These are phyloP conservation scores for Barnettozyma sp. DNA, from an alignment of 805 yeast species.

Conservation along the genomic window DNA sequence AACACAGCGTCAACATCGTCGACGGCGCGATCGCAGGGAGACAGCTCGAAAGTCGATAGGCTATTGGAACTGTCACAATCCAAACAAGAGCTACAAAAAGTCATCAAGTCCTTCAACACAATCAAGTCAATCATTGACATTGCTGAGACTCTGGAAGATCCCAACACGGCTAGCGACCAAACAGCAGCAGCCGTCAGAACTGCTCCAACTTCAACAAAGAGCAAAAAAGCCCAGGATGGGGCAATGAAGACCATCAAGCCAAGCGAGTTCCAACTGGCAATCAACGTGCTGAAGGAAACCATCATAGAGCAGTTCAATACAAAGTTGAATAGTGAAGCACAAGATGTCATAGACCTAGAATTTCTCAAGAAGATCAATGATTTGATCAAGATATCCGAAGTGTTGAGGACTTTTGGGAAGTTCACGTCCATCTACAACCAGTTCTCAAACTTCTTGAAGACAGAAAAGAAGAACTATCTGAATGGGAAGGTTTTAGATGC, in stretches of 20 bases:
- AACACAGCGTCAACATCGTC: too few species aligned
- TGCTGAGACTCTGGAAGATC: slow-evolving; percentile 14
- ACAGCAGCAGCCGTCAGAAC: slow-evolving; percentile 7
- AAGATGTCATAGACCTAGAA: slow-evolving; percentile 27
- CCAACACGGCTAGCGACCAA: neutral
- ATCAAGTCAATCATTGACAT: slow-evolving; percentile 34
- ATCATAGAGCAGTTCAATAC: slow-evolving; percentile 36
- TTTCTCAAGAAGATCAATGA: slow-evolving; percentile 39
- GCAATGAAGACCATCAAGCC: slow-evolving; percentile 26
- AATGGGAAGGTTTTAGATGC: slow-evolving; percentile 19
- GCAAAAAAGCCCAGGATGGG: neutral
- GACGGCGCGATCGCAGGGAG: too few species aligned
- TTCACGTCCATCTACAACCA: slow-evolving; percentile 45
- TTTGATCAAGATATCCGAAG: slow-evolving; percentile 41
- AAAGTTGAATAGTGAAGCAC: slow-evolving; percentile 21
- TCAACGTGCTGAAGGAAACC: slow-evolving; percentile 39
- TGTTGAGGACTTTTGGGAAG: slow-evolving; percentile 45
- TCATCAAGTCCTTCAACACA: slow-evolving; percentile 39
- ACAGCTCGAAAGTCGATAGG: slow-evolving; percentile 28
- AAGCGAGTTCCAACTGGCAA: slow-evolving; percentile 30
- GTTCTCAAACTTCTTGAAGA: slow-evolving; percentile 38
- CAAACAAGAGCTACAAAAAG: slow-evolving; percentile 39
- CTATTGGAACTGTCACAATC: slow-evolving; percentile 39
- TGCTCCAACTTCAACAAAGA: slow-evolving; percentile 20
- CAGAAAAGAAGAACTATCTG: slow-evolving; percentile 30